These are phyloP conservation scores for Monosporascus sp. DNA, from an alignment of 2,329 filamentous ascomycete species.

Conservation along the genomic window DNA sequence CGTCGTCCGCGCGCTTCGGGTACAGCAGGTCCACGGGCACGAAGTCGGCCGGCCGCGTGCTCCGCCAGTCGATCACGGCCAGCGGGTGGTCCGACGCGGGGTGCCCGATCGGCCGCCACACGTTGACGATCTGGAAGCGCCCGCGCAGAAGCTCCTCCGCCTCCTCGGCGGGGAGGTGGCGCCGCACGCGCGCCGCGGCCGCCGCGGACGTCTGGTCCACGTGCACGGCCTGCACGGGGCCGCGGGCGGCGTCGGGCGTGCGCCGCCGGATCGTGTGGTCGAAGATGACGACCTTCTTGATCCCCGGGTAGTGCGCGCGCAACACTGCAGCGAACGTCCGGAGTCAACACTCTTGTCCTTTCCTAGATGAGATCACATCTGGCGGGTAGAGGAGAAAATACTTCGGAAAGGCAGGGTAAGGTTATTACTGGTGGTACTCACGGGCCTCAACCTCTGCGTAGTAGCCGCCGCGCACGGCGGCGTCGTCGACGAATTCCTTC, in stretches of 20 bases:
- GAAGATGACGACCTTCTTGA: constrained; percentile 54
- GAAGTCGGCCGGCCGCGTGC: constrained; percentile 52
- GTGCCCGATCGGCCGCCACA: constrained; percentile 64
- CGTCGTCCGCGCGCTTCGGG: constrained; percentile 31
- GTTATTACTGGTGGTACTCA: constrained; percentile 36
- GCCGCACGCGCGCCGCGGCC: constrained; percentile 54
- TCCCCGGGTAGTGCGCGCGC: background rate
- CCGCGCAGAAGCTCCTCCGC: constrained; percentile 51
- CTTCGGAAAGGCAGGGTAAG: too few relatives aligned
- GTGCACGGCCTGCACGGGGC: constrained; percentile 66
- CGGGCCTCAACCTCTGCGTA: constrained; percentile 57
- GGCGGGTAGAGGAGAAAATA: too few relatives aligned
- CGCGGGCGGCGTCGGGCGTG: constrained; percentile 49
- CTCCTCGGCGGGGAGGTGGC: constrained; percentile 52
- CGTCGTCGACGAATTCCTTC: constrained; percentile 51
- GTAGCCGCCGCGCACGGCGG: constrained; percentile 49
- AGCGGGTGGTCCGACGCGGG: constrained; percentile 56
- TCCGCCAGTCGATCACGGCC: constrained; percentile 58
- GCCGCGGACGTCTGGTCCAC: constrained; percentile 66
- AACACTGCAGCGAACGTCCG: too few relatives aligned
- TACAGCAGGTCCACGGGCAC: constrained; percentile 60
- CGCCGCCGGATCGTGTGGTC: constrained; percentile 65
- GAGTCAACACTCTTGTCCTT: too few relatives aligned
- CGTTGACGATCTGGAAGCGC: constrained; percentile 65
- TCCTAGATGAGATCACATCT: too few relatives aligned